Percentiles rank a stretch among this genome's conserved stretches.
Conservation (phyloP, 257 asterid species). For the Hygrophila difformis region DNA sequence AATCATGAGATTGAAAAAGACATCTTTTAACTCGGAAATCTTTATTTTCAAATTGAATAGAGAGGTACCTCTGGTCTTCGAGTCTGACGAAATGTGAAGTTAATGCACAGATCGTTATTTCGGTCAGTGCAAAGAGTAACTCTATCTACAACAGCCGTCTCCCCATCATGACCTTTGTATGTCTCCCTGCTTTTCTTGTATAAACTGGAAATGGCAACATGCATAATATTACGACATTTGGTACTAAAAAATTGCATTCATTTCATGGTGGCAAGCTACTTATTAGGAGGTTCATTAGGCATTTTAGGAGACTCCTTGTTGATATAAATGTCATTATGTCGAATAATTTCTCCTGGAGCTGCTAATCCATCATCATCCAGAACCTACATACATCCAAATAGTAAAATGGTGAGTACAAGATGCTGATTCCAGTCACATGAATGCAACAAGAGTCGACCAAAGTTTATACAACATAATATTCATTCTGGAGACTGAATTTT, state of each 20-base stretch:
- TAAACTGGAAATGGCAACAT: constrained; percentile 30
- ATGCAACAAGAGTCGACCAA: neutral
- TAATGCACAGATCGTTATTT: constrained; percentile 51
- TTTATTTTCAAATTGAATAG: constrained; percentile 7
- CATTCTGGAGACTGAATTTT: too few relatives aligned
- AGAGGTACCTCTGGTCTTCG: constrained; percentile 87
- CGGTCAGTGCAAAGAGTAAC: constrained; percentile 71
- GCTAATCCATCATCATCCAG: constrained; percentile 92
- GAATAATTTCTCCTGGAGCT: constrained; percentile 89
- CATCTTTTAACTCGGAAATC: constrained; percentile 1
- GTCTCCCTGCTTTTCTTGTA: constrained; percentile 45
- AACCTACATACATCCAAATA: constrained; percentile 37
- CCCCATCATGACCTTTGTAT: constrained; percentile 79
- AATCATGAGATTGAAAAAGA: too few relatives aligned
- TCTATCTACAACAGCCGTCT: constrained; percentile 69
- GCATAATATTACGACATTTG: constrained; percentile 10
- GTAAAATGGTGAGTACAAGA: constrained; percentile 7
- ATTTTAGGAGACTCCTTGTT: constrained; percentile 63
- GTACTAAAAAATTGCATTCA: constrained; percentile 3
- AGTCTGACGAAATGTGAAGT: constrained; percentile 86
- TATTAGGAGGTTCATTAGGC: constrained; percentile 42
- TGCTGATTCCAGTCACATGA: neutral
- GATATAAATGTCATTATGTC: constrained; percentile 50
- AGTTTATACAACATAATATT: too few relatives aligned
- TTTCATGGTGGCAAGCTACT: constrained; percentile 26